Conservation (phyloP, 192 early-diverging fungal species). For the Geranomyces michiganensis region DNA sequence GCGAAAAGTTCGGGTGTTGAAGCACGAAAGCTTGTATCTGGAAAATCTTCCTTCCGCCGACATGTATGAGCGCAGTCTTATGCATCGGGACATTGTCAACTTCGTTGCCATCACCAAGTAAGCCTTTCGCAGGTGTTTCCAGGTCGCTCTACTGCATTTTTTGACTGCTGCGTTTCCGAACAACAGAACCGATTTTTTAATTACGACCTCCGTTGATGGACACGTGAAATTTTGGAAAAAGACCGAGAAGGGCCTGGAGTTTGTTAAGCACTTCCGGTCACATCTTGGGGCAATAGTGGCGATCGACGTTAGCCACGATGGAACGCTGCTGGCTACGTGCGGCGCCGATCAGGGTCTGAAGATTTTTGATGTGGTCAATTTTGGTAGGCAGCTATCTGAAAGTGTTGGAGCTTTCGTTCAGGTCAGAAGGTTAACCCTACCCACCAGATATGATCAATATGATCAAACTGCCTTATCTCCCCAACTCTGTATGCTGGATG, state of each 20-base stretch:
- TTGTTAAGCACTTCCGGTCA: conserved; percentile 95
- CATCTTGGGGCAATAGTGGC: conserved; percentile 73
- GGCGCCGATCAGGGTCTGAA: conserved; percentile 86
- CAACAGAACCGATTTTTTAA: conserved; percentile 82
- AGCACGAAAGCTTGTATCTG: conserved; percentile 76
- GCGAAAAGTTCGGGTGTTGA: conserved; percentile 34
- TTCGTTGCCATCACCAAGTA: conserved; percentile 68
- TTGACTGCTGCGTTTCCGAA: too few species aligned
- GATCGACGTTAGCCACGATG: conserved; percentile 61
- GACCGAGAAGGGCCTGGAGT: conserved; percentile 87
- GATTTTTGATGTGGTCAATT: conserved; percentile 94
- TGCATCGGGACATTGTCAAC: conserved; percentile 92
- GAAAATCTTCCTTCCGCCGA: conserved; percentile 81
- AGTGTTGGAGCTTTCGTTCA: too few species aligned
- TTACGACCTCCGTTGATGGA: conserved; percentile 93
- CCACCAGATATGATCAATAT: conserved; percentile 94
- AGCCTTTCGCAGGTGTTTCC: not conserved
- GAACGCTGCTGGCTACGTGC: conserved; percentile 78
- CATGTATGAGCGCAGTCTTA: conserved; percentile 93
- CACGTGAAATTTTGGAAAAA: conserved; percentile 99
- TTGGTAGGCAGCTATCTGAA: conserved; percentile 60
- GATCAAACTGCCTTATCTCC: conserved; percentile 76
- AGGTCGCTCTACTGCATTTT: too few species aligned
- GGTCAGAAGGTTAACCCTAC: not conserved
- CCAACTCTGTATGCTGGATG: conserved; percentile 82